Conservation (phyloP, 805 yeast species). For the Vanderwaltozyma yarrowii region DNA sequence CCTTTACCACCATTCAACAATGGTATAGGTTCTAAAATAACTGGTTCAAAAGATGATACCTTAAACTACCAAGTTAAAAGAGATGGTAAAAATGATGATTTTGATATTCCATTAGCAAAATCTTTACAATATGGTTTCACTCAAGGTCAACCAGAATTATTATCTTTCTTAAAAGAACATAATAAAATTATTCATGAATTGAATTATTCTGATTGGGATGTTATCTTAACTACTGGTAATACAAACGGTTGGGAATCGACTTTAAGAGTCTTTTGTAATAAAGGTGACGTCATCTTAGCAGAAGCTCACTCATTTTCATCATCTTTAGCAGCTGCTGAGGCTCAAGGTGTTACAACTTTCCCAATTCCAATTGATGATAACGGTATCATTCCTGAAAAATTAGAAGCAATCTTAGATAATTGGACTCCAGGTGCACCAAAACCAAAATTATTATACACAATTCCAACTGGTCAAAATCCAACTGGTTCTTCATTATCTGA, state of each 20-base stretch:
- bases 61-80: slow-evolving; percentile 16
- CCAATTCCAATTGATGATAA: slow-evolving; percentile 71
- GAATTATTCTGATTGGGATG: slow-evolving; percentile 60
- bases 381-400: slow-evolving; percentile 67
- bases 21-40: slow-evolving; percentile 61
- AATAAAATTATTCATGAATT: slow-evolving; percentile 40
- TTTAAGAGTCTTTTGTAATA: slow-evolving; percentile 63
- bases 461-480: slow-evolving; percentile 97
- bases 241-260: slow-evolving; percentile 86
- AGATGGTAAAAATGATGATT: slow-evolving; percentile 35
- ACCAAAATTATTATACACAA: slow-evolving; percentile 83
- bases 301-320: slow-evolving; percentile 81
- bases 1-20: slow-evolving; percentile 72
- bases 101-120: slow-evolving; percentile 65
- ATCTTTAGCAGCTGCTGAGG: slow-evolving; percentile 71
- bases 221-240: slow-evolving; percentile 67
- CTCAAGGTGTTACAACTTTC: slow-evolving; percentile 55
- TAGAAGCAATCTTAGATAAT: slow-evolving; percentile 48
- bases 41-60: slow-evolving; percentile 25
- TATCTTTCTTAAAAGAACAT: slow-evolving; percentile 66
- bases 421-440: slow-evolving; percentile 59
- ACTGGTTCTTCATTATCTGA: slow-evolving; percentile 76
- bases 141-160: slow-evolving; percentile 66
- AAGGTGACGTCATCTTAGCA: slow-evolving; percentile 74
- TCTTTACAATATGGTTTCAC: slow-evolving; percentile 91